Evolutionary conservation across 257 asterid genomes (phyloP).

Genomic region (Solanum infundibuliforme): DNA sequence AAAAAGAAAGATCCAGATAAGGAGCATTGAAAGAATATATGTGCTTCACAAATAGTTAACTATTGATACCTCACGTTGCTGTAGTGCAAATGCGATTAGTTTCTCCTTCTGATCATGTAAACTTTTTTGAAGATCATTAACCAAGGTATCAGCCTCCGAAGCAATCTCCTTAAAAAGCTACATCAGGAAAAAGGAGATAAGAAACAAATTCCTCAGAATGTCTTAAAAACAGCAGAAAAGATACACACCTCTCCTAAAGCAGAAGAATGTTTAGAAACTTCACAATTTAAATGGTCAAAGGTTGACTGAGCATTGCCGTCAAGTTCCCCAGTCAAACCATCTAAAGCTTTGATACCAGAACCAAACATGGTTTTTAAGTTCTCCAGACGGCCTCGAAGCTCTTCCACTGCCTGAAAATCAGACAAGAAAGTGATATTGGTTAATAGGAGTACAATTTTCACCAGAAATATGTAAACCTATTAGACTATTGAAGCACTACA

Average conservation of each 20-base stretch:
- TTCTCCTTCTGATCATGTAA: constrained; percentile 67
- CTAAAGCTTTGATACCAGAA: constrained; percentile 69
- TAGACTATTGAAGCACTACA: background rate
- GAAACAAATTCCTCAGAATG: background rate
- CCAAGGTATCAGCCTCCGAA: constrained; percentile 76
- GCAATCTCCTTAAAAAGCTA: constrained; percentile 79
- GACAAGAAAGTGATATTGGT: background rate
- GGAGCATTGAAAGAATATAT: background rate
- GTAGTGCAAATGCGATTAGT: constrained; percentile 51
- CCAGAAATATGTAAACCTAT: background rate
- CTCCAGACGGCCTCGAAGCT: constrained; percentile 57
- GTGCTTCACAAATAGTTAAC: background rate
- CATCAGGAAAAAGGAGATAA: constrained; percentile 14
- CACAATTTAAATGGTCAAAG: constrained; percentile 62
- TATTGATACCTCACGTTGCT: constrained; percentile 57
- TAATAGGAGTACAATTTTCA: background rate
- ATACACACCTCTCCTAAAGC: constrained; percentile 65
- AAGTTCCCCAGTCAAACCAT: constrained; percentile 74
- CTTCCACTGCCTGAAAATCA: constrained; percentile 70
- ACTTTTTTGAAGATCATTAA: constrained; percentile 77
- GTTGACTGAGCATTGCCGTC: constrained; percentile 64
- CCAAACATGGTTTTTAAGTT: constrained; percentile 71
- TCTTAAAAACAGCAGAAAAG: constrained; percentile 5
- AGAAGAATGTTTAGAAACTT: constrained; percentile 78
- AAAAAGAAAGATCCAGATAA: background rate